Base-by-base conservation (phyloP, 768 basidiomycete species). In the Auricularia auricula-judae region DNA sequence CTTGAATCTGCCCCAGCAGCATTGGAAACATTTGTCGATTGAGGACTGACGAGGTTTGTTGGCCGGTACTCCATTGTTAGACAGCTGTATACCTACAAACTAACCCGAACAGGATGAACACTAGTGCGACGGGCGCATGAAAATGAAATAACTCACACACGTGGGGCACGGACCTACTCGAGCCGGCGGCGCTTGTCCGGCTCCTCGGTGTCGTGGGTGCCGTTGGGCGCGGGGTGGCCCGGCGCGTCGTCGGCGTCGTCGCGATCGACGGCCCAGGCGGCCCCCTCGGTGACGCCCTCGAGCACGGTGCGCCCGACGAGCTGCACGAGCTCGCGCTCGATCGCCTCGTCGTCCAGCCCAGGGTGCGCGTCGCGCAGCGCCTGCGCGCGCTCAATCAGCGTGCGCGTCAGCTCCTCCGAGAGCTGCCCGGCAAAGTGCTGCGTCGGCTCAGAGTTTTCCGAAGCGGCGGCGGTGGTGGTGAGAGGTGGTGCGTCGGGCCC, bases 361-460 rank as follows among this genome's bases (percentile, higher is more conserved):
- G 56, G 29, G 56, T 34, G 34, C 29, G 14, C 34, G 56, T 29
- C 29, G 23, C 56, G 56, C 14, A 93, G 86, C 62, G 82, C 80
- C 69, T 85, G 80, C 47, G 88, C 84, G 33, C 83, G 82, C 62
- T 76, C 74, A 77, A 93, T 83, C 65, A 93, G 79, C 21, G 79
- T 78, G 35, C 82, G 79, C 3, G 91, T 89, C 65, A 93, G 81
- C 39, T 78, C 74, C 69, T 91, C 86, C n/a, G 89, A 85, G 39
- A 33, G 23, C 29, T 14, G 16, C 4, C 34, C 34, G 0, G 82
- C 83, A 36, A 75, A 74, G 65, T 93, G 83, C 73, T 90, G 86
- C 23, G 81, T 78, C 67, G 88, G 82, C 71, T 88, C 84, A 3
- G 88, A 89, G 47, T 51, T 21, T 21, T 10, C 47, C 14, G 18